Evolutionary conservation across 768 basidiomycete species (phyloP), one percentile per base, ranked within the genome.

Genomic region (Chalciporus chontae): DNA sequence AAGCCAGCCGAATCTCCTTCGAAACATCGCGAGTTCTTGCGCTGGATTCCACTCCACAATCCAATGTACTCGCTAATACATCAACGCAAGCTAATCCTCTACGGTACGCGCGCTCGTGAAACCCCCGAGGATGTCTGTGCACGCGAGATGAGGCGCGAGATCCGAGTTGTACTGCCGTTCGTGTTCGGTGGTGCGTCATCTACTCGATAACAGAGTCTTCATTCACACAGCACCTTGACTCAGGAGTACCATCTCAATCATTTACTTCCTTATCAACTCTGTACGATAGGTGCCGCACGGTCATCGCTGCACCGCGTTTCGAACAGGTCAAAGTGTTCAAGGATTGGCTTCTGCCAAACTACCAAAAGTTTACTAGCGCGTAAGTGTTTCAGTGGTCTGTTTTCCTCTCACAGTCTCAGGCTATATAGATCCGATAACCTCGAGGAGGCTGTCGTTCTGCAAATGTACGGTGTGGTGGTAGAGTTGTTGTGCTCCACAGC

Each of bases 281-380:
- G 15, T 63, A 73, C 11, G 55, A 61, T 14, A 70, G 65, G 23
- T 87, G 84, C 61, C 65, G 58, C 8, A 70, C 68, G 4, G 60
- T 85, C 38, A 59, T 81, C 26, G 66, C 66, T 4, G 82, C 86
- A 3, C 74, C 86, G 19, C 79, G 85, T 18, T 90, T 81, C 53
- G 87, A 90, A 55, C 87, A 90, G 68, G 79, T 87, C 32, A 74
- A 84, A 57, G 79, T 78, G 8, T 76, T 90, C 47, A 75, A 73
- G 47, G 77, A 81, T 42, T 92, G 90, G 90, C 71, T 92, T 27
- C 63, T 88, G n/a, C 90, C 89, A 3, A 71, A 81, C 21, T 73
- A 87, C 37, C 77, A 77, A 55, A 81, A 78, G 53, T 69, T 74
- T 48, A 68, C 85, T 11, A 51, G 69, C 8, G 73, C 68, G 87